Base-by-base conservation (phyloP, 495 filamentous ascomycete species). In the Evernia prunastri region DNA sequence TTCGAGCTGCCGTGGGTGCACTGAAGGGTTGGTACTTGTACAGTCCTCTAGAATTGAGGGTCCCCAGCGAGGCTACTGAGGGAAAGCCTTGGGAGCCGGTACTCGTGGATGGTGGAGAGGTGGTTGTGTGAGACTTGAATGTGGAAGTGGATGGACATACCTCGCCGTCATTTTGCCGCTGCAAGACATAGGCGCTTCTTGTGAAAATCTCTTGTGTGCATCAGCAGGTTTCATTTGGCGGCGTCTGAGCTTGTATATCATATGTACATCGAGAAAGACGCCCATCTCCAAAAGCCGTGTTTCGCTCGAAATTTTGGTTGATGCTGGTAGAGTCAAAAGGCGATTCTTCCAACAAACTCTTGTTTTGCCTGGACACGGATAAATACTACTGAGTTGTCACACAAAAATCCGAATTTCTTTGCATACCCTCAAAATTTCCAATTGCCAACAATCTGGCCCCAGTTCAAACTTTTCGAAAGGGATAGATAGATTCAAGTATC, bases 11-110 rank as follows among this genome's bases (percentile, higher is more conserved):
- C 47, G 89, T 93, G 56, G 84, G 87, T 59, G 85, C 93, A 23
- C 78, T 98, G 68, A 96, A 96, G 80, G 80, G 84, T 23, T 98
- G 95, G 95, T 98, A 97, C 76, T 79, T 97, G 63, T 98, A 98
- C 76, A 89, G 84, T 73, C 94, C 94, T 15, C 63, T 84, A 53
- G 76, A 85, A 59, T 84, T 86, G 18, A 80, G 82, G 45, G 80
- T 96, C 56, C 94, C 94, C 33, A 95, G 89, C 74, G 86, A 91
- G 54, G 89, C 86, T 75, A 76, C 82, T 64, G 79, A 77, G n/a
- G 81, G 80, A 63, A 76, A 74, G 60, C 78, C 80, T 17, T 97
- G 91, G 87, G 87, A 86, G 74, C 88, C 92, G n/a, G 84, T 84
- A 29, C 80, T 93, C 72, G 84, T 98, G 64, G 94, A 98, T 80